These are phyloP conservation scores for Penicillium sp. DNA, from an alignment of 2,329 filamentous ascomycete species.

Conservation along the genomic window DNA sequence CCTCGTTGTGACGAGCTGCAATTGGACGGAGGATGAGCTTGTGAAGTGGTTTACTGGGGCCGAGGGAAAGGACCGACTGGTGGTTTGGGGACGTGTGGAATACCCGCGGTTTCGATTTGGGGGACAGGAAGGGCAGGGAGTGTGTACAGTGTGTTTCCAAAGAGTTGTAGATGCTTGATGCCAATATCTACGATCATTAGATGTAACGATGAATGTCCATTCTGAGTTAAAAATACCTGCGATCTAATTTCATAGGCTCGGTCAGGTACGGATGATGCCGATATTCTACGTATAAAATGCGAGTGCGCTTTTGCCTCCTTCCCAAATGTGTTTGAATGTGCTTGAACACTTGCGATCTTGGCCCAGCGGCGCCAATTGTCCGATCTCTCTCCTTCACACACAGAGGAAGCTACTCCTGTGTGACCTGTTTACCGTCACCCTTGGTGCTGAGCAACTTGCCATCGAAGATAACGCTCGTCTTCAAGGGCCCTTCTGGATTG, in stretches of 20 bases:
- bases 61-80: slow-evolving; percentile 46
- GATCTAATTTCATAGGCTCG: background rate
- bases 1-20: slow-evolving; percentile 89
- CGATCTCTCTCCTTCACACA: slow-evolving; percentile 47
- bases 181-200: background rate
- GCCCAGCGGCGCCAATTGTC: slow-evolving; percentile 58
- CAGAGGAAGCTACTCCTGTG: slow-evolving; percentile 42
- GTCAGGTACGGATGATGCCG: background rate
- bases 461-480: slow-evolving; percentile 55
- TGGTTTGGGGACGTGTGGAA: slow-evolving; percentile 65
- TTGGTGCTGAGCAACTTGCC: slow-evolving; percentile 48
- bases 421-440: slow-evolving; percentile 44
- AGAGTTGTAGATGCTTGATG: slow-evolving; percentile 36
- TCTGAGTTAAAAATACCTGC: background rate
- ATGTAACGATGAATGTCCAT: background rate
- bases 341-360: slow-evolving; percentile 49
- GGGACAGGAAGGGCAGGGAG: slow-evolving; percentile 80
- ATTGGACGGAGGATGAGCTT: slow-evolving; percentile 93
- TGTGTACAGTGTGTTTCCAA: slow-evolving; percentile 81
- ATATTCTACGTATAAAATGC: background rate
- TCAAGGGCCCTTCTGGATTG: no score
- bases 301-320: background rate
- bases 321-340: no score
- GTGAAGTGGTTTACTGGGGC: slow-evolving; percentile 68
- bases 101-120: slow-evolving; percentile 90